Percentiles rank a stretch among this genome's conserved stretches.
Conservation (phyloP, 2,329 filamentous ascomycete genomes). For the Penicillium brevicompactum region DNA sequence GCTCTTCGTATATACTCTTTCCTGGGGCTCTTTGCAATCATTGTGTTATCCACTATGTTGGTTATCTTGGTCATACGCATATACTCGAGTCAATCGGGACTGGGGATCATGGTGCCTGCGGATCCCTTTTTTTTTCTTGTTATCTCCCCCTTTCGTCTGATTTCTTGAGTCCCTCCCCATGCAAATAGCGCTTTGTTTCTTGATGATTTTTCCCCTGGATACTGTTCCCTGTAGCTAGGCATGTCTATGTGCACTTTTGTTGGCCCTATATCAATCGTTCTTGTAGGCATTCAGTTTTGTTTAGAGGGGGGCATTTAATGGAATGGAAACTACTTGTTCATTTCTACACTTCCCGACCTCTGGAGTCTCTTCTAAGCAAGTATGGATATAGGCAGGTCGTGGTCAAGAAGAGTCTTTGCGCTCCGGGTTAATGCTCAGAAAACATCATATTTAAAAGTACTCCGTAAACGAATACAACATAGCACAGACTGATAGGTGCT, state of each 20-base stretch:
- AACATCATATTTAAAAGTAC: too few species aligned
- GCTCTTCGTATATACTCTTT: conserved; percentile 20
- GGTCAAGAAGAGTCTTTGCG: too few species aligned
- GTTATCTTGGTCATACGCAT: conserved; percentile 2
- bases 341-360: neutral
- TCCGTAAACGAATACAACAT: conserved; percentile 14
- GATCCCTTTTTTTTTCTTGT: conserved; percentile 4
- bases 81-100: neutral
- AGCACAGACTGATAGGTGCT: conserved; percentile 25
- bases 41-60: conserved; percentile 1
- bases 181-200: conserved; percentile 24
- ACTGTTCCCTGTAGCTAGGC: conserved; percentile 14
- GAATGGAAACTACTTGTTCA: neutral
- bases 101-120: neutral
- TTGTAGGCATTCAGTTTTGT: neutral
- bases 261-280: neutral
- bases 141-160: conserved; percentile 5
- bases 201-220: conserved; percentile 12
- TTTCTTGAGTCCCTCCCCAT: conserved; percentile 9
- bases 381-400: too few species aligned
- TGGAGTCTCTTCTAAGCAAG: too few species aligned
- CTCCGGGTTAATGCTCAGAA: too few species aligned
- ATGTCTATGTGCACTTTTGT: conserved; percentile 13
- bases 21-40: neutral
- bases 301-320: neutral